Evolutionary conservation across 345 rosid species (phyloP), one percentile per base, ranked within the genome.

Genomic region (Gossypium thurberi): DNA sequence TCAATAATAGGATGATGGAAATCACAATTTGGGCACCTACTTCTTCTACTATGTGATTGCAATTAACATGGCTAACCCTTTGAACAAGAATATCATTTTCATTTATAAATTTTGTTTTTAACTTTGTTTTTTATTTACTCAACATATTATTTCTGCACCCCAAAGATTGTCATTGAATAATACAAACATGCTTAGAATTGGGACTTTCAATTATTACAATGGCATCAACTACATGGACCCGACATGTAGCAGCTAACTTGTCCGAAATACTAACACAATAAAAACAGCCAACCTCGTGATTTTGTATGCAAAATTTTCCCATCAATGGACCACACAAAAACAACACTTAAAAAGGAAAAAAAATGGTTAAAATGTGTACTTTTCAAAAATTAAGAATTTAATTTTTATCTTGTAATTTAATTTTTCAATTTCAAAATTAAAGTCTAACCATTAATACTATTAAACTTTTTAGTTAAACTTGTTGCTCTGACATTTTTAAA

Each of bases 301-400:
- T 59, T 63, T 70, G 69, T 74, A 57, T 70, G 48, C 50, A 42
- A 47, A 33, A 25, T 43, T 44, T 59, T 33, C 43, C 6, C 61
- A 21, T 20, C 59, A 50, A 73, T 72, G 78, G 77, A 67, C 74
- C 71, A 71, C 56, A 46, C 10, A 10, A 4, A 58, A 59, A 53
- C 43, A 60, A 50, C 23, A 43, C 15, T 53, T 51, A 61, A 73
- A 26, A 71, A 75, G 50, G 53, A 43, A 56, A 56, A 8, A 33
- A 33, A 33, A 33, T 33, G 40, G 7, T 33, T 33, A 33, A 33
- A 33, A 33, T 33, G 40, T 33, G 7, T 1, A 33, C 0, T 33
- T 33, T 33, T 5, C 6, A 5, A 33, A 33, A 5, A 5, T 33
- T 33, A 33, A 33, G 7, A 33, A 33, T 33, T 33, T 33, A 28